Base-by-base conservation (phyloP, 2,329 filamentous ascomycete species). In the Colletotrichum lini region DNA sequence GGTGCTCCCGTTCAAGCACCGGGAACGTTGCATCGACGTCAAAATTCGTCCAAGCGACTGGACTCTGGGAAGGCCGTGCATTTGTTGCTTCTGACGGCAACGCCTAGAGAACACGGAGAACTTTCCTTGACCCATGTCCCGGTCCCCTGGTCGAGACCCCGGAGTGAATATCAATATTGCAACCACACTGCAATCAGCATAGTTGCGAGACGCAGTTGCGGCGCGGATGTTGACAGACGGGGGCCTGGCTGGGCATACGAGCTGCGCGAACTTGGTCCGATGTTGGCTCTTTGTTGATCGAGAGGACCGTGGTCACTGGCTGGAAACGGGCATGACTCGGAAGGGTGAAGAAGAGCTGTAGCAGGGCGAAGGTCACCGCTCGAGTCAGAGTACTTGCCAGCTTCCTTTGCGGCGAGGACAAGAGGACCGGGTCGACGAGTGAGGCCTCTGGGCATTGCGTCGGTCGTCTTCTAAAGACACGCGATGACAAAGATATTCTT, bases 181-280 rank as follows among this genome's bases (percentile, higher is more conserved):
- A 63, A 63, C 58, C 47, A 30, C 45, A 16, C 45, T 52, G 42
- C 40, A 42, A 49, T 42, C 16, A 58, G 45, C 65, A 63, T 12
- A 67, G 23, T 12, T 44, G n/a, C 4, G 23, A 50, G 57, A 21
- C 57, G 42, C 56, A 67, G 49, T 21, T 8, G n/a, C 50, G 44
- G 38, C 13, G n/a, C 67, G 57, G 18, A 42, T 54, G n/a, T 40
- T 67, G 68, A 67, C 65, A 69, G 53, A 45, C 47, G 42, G 38
- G 35, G 38, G 35, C 64, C 52, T 30, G 26, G 21, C 57, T 68
- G 44, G 50, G 52, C 38, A 38, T 44, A 61, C 52, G 44, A 67
- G 50, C 50, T 26, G 62, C 38, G 52, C 50, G 40, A 23, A 47
- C 50, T 47, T 58, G 23, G 18, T 26, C 12, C 50, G 52, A 58